A percentile compares a stretch with the other conserved stretches of the same genome.
Conservation (phyloP, 805 yeast species). For the Nematodospora valgi region DNA sequence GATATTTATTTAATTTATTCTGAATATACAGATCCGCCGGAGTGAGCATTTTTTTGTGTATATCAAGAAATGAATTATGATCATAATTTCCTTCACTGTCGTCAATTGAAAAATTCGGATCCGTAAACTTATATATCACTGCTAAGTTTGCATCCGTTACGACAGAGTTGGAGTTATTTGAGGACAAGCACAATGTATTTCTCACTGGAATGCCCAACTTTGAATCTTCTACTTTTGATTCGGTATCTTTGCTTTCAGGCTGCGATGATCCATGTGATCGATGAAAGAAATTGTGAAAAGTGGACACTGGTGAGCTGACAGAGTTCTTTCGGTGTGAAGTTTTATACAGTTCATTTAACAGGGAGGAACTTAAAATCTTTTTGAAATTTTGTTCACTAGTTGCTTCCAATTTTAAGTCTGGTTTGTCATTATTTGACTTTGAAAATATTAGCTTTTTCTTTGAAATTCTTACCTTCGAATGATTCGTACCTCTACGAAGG, state of each 20-base stretch:
- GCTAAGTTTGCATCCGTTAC: slow-evolving; percentile 30
- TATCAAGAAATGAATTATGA: slow-evolving; percentile 20
- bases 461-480: slow-evolving; percentile 7
- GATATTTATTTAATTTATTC: slow-evolving; percentile 16
- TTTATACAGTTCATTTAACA: slow-evolving; percentile 11
- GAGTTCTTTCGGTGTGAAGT: slow-evolving; percentile 20
- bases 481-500: not conserved
- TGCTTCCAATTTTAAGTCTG: slow-evolving; percentile 33
- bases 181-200: slow-evolving; percentile 26
- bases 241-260: too few relatives aligned
- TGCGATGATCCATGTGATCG: slow-evolving; percentile 19
- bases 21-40: slow-evolving; percentile 35
- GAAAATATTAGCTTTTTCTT: slow-evolving; percentile 12
- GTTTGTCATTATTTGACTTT: slow-evolving; percentile 10
- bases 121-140: slow-evolving; percentile 30
- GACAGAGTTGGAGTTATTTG: slow-evolving; percentile 32
- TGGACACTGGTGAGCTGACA: slow-evolving; percentile 27
- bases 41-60: slow-evolving; percentile 27
- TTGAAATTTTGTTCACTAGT: slow-evolving; percentile 22
- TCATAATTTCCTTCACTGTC: slow-evolving; percentile 19
- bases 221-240: slow-evolving; percentile 5
- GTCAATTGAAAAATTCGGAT: slow-evolving; percentile 26
- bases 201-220: slow-evolving; percentile 6
- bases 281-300: slow-evolving; percentile 33
- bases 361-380: slow-evolving; percentile 19